Conservation (phyloP, 805 yeast genomes). For the Ogataea degrootiae region DNA sequence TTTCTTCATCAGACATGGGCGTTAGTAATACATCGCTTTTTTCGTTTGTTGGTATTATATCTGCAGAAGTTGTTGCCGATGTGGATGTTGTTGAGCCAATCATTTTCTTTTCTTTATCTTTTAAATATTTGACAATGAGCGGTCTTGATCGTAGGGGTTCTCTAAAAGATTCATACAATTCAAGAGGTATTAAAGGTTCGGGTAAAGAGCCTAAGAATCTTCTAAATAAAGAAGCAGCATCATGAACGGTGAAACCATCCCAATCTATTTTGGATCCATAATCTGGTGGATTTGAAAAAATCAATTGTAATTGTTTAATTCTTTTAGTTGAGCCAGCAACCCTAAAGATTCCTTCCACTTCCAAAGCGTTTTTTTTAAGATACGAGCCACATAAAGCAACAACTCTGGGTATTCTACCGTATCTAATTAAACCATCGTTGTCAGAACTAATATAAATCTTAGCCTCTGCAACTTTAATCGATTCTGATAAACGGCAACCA, state of each 20-base stretch:
- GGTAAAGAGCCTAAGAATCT: slow-evolving; percentile 83
- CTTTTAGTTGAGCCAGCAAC: slow-evolving; percentile 90
- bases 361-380: slow-evolving; percentile 70
- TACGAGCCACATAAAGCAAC: slow-evolving; percentile 95
- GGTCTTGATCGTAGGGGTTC: slow-evolving; percentile 66
- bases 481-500: slow-evolving; percentile 72
- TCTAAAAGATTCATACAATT: slow-evolving; percentile 71
- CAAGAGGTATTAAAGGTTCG: slow-evolving; percentile 85
- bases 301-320: slow-evolving; percentile 75
- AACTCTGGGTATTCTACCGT: slow-evolving; percentile 86
- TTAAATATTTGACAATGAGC: slow-evolving; percentile 61
- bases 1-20: slow-evolving; percentile 20
- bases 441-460: slow-evolving; percentile 60
- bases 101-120: slow-evolving; percentile 38
- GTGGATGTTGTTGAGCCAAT: slow-evolving; percentile 4
- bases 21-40: neutral
- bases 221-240: slow-evolving; percentile 87
- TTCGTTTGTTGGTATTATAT: neutral
- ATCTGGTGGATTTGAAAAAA: slow-evolving; percentile 82
- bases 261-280: slow-evolving; percentile 85
- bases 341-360: slow-evolving; percentile 87
- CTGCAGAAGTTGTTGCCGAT: neutral
- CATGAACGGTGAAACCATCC: slow-evolving; percentile 95
- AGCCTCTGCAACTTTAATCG: slow-evolving; percentile 74
- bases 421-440: slow-evolving; percentile 64